Evolutionary conservation across 2,329 filamentous ascomycete species (phyloP).

Genomic region (Neonectria punicea): DNA sequence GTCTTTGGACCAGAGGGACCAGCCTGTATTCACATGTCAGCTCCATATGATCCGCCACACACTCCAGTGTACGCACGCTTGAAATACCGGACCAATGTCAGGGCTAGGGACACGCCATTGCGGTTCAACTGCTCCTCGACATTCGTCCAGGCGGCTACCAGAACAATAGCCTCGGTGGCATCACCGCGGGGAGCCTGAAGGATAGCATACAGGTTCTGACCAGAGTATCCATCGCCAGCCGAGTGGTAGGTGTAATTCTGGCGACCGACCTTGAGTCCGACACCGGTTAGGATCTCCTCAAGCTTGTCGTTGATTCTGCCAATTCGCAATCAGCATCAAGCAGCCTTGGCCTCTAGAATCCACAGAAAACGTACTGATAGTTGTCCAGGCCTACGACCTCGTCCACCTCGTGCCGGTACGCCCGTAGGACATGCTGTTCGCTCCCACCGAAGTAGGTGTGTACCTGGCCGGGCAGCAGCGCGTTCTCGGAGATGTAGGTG

Average conservation of each 20-base stretch:
- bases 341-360: neutral
- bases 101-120: constrained; percentile 85
- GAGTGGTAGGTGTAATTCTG: constrained; percentile 90
- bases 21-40: constrained; percentile 63
- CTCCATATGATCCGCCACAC: neutral
- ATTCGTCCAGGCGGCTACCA: constrained; percentile 90
- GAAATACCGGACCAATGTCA: constrained; percentile 93
- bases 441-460: constrained; percentile 98
- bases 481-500: constrained; percentile 98
- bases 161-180: constrained; percentile 94
- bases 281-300: constrained; percentile 77
- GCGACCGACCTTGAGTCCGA: constrained; percentile 86
- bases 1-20: constrained; percentile 99
- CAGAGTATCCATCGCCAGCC: constrained; percentile 76
- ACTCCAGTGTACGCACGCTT: constrained; percentile 66
- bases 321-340: neutral
- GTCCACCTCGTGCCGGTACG: constrained; percentile 86
- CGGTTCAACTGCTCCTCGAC: constrained; percentile 82
- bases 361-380: constrained; percentile 56
- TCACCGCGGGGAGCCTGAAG: constrained; percentile 94
- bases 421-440: constrained; percentile 93
- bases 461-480: constrained; percentile 92
- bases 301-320: constrained; percentile 74
- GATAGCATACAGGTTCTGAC: constrained; percentile 93
- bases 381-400: constrained; percentile 65